Base-by-base conservation (phyloP, 2,329 filamentous ascomycete species). In the Ophiocordyceps camponoti-floridani region DNA sequence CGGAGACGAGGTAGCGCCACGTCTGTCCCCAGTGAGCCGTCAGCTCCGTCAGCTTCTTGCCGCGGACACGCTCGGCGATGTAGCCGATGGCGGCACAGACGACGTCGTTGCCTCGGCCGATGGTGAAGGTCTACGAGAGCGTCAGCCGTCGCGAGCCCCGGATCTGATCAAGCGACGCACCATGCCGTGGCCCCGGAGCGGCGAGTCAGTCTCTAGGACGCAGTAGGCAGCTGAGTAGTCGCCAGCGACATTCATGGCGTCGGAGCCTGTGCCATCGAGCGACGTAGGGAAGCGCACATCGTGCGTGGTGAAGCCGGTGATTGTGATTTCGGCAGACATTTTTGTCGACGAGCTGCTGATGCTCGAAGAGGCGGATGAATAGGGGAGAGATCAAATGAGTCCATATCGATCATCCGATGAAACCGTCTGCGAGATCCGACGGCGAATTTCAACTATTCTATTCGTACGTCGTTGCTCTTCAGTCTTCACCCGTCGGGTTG, bases 181-280 rank as follows among this genome's bases (percentile, higher is more conserved):
- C 83, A 89, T 89, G 56, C 84, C 84, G 57, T 91, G 84, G 13
- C 84, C 84, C 1, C 72, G 70, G 56, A 73, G 73, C 11, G 72
- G 58, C 1, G 82, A 80, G 58, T 93, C 82, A 0, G 87, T 94
- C 58, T 85, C 68, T 43, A 95, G 68, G 55, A 94, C 89, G 62
- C 86, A 94, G 69, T 94, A 95, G n/a, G 88, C 87, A 12, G 87
- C 73, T 1, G 86, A 94, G 66, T 94, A 94, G 64, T 94, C 86
- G 49, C 86, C 84, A 2, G 87, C 86, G 3, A 84, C 83, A 58
- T 95, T 94, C 88, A 94, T 95, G 56, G 86, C 88, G 74, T 95
- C 88, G 9, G 85, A 93, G 55, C 87, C 87, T n/a, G 86, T 94
- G 68, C 89, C 91, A 65, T 94, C 86, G 48, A 95, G 77, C 38